Conservation (phyloP, 352 stramenopile species). For the Pythium periplocum region DNA sequence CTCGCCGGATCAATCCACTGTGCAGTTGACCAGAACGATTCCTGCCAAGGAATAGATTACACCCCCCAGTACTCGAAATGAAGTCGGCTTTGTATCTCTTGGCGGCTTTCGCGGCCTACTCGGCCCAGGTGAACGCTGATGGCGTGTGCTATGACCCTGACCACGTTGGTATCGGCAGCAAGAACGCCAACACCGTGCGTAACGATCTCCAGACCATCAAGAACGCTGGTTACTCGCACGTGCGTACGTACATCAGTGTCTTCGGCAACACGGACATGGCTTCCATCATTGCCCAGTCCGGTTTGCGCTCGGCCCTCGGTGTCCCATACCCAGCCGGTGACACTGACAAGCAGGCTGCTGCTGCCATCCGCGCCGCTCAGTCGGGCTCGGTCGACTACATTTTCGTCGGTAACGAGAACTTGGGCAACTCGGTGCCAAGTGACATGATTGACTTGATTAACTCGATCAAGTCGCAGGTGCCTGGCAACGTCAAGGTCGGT, state of each 20-base stretch:
- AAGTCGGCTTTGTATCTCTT: conserved; percentile 31
- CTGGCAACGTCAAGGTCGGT: conserved; percentile 42
- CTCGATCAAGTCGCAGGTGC: conserved; percentile 39
- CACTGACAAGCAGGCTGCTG: conserved; percentile 32
- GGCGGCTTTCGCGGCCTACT: conserved; percentile 27
- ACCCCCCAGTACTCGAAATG: conserved; percentile 11
- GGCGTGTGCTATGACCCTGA: conserved; percentile 69
- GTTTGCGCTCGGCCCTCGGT: conserved; percentile 39
- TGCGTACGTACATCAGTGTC: conserved; percentile 66
- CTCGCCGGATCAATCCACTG: too few species aligned
- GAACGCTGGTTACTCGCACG: conserved; percentile 42
- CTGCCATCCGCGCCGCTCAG: conserved; percentile 35
- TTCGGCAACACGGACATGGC: conserved; percentile 51
- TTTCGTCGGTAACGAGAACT: conserved; percentile 72
- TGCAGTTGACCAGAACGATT: too few species aligned
- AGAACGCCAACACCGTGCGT: conserved; percentile 26
- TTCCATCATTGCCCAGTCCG: conserved; percentile 37
- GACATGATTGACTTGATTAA: conserved; percentile 47
- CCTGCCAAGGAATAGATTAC: too few species aligned
- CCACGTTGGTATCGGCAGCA: conserved; percentile 26
- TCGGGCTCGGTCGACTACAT: conserved; percentile 43
- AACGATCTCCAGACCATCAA: conserved; percentile 48
- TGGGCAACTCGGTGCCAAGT: conserved; percentile 28
- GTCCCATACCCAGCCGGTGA: conserved; percentile 46
- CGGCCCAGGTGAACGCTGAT: conserved; percentile 38